Evolutionary conservation across 306 rosid genomes (phyloP), one percentile per base, ranked within the genome.

Genomic region (Vigna unguiculata): DNA sequence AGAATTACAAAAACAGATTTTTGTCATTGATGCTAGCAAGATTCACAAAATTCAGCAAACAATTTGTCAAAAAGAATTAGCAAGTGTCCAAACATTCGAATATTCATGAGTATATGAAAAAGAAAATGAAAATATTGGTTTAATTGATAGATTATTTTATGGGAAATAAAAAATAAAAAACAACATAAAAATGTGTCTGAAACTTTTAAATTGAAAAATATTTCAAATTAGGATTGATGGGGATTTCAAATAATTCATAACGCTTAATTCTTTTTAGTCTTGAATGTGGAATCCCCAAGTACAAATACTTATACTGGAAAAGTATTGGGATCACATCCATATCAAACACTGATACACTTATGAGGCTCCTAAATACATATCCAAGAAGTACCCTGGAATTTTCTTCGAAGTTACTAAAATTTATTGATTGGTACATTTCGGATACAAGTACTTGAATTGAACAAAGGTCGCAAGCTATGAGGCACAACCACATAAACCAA

Each of bases 1-100:
- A 88, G 30, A 80, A 79, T 63, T 11, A 76, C 62, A 71, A 80
- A 46, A 84, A 81, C 77, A 80, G 69, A 79, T 77, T 59, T 48
- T 48, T 72, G 54, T 47, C 72, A 82, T 52, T 54, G 32, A 57
- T 30, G 17, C 62, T 73, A 51, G 73, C 68, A 65, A 43, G 12
- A 43, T 43, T 43, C 15, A 43, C 16, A 11, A 38, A 80, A 45
- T 66, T 17, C 40, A 48, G 13, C 61, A 78, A 58, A 1, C 62
- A 69, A 55, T 55, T 60, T 21, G 40, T 30, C 51, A 61, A 52
- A 72, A 46, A 58, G 41, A 75, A 46, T 22, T 36, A 34, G 69
- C 15, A n/a, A 63, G 28, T 17, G 36, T 63, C 69, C n/a, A 17
- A 4, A 63, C 9, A 61, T 32, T 60, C 12, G 7, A 61, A 8